These are phyloP conservation scores for Chaetomium strumarium DNA, from an alignment of 2,329 filamentous ascomycete species.

Conservation along the genomic window DNA sequence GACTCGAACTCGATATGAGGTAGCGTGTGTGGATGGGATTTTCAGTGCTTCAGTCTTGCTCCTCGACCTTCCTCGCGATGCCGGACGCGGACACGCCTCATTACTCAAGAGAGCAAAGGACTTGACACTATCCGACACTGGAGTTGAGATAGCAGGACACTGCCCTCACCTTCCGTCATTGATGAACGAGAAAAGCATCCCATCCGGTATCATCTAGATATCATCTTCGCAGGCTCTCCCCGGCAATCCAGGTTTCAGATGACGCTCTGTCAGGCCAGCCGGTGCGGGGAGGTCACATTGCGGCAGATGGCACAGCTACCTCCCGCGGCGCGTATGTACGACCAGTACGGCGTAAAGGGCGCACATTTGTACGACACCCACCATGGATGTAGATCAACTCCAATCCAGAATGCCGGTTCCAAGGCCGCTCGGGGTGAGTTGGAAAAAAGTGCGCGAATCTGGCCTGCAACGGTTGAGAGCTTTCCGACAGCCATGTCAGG, in stretches of 20 bases:
- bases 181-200: too few species aligned
- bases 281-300: conserved; percentile 4
- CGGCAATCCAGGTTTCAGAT: conserved; percentile 4
- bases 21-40: too few species aligned
- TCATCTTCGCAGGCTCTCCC: not conserved
- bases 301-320: not conserved
- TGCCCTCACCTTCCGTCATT: too few species aligned
- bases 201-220: not conserved
- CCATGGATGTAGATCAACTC: not conserved
- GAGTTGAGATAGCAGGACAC: conserved; percentile 1
- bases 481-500: too few species aligned
- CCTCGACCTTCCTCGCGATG: too few species aligned
- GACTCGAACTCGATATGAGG: too few species aligned
- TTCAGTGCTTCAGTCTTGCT: too few species aligned
- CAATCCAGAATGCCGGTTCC: conserved; percentile 5
- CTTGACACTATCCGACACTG: too few species aligned
- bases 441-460: too few species aligned
- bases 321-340: not conserved
- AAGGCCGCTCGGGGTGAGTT: conserved; percentile 4
- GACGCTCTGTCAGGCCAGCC: not conserved
- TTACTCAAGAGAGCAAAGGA: too few species aligned
- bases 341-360: not conserved
- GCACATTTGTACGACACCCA: not conserved
- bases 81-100: too few species aligned
- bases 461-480: too few species aligned